These are phyloP conservation scores for Calocybe gambosa DNA, from an alignment of 1,284 basidiomycete genomes.

Conservation along the genomic window DNA sequence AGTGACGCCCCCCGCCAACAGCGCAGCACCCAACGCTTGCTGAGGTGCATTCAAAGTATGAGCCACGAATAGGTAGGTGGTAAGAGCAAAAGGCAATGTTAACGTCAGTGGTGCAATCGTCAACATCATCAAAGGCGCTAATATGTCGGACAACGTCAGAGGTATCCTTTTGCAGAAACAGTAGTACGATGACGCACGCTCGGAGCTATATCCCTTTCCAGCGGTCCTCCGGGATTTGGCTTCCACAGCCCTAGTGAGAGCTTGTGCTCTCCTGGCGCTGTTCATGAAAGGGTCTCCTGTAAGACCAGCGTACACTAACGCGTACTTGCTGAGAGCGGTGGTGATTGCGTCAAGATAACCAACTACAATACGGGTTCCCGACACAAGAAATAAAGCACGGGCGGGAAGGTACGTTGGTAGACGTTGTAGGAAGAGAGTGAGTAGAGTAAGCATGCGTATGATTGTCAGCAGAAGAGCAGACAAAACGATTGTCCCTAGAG, in stretches of 20 bases:
- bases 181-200: constrained; percentile 39
- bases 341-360: constrained; percentile 57
- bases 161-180: background rate
- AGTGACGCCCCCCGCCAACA: constrained; percentile 76
- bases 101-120: constrained; percentile 78
- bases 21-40: constrained; percentile 70
- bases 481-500: constrained; percentile 72
- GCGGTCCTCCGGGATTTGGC: constrained; percentile 31
- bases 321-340: constrained; percentile 76
- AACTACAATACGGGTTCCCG: constrained; percentile 37
- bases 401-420: constrained; percentile 51
- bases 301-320: constrained; percentile 80
- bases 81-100: constrained; percentile 73
- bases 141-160: constrained; percentile 16
- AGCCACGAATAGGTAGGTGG: constrained; percentile 84
- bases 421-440: constrained; percentile 45
- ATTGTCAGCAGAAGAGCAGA: constrained; percentile 72
- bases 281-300: constrained; percentile 83
- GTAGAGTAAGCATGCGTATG: constrained; percentile 49
- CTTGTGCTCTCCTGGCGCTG: constrained; percentile 63
- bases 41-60: constrained; percentile 76
- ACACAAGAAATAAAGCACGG: constrained; percentile 30
- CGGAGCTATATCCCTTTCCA: constrained; percentile 45
- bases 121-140: constrained; percentile 66
- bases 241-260: constrained; percentile 44